phyloP scores from a whole-genome alignment of 495 filamentous ascomycete genomes.

The Jackrogersella minutella region DNA sequence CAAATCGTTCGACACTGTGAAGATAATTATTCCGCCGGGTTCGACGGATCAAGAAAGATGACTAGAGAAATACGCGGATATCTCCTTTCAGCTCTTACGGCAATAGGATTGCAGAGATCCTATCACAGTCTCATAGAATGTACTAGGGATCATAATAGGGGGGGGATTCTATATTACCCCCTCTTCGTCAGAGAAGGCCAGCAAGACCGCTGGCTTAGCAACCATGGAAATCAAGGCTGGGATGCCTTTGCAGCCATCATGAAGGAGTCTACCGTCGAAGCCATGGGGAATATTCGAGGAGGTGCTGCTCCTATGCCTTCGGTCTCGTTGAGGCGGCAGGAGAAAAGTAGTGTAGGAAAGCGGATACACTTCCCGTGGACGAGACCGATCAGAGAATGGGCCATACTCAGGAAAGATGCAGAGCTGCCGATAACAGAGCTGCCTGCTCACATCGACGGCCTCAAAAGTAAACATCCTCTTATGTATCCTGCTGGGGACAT shows the following conservation, averaged over 20 bases:
- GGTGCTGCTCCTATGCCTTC: background rate
- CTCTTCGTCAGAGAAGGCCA: background rate
- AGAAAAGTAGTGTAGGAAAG: background rate
- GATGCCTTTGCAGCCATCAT: background rate
- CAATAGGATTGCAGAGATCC: background rate
- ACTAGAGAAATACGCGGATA: background rate
- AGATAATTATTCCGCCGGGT: background rate
- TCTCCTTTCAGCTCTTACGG: background rate
- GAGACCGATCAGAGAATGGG: slow-evolving; percentile 2
- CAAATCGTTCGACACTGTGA: background rate
- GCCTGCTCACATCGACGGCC: background rate
- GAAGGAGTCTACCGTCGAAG: too few species aligned
- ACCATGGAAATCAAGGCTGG: background rate
- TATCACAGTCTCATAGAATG: too few species aligned
- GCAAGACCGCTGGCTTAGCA: background rate
- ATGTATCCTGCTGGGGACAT: slow-evolving; percentile 18
- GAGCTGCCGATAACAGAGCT: background rate
- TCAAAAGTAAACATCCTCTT: background rate
- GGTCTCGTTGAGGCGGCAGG: too few species aligned
- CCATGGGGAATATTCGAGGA: background rate
- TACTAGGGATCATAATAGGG: background rate
- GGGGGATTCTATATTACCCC: background rate
- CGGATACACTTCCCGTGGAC: background rate
- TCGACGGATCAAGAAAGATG: background rate
- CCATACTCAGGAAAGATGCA: background rate